Evolutionary conservation across 352 stramenopile genomes (phyloP).

Genomic region (Globisporangium cylindrosporum): DNA sequence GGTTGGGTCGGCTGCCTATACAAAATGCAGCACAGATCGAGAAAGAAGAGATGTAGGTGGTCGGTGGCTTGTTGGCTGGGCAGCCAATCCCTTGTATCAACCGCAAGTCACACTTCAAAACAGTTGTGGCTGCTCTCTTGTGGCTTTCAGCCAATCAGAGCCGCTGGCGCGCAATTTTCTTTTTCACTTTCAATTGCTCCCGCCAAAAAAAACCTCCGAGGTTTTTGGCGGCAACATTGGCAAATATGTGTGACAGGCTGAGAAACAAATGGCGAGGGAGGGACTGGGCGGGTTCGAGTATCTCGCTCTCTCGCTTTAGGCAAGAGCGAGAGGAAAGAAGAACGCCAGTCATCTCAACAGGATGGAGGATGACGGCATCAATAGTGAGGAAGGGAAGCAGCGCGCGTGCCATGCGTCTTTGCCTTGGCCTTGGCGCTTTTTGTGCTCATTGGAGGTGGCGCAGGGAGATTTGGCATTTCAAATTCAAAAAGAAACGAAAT

Average conservation of each 20-base stretch:
- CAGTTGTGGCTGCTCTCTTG: background rate
- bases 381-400: background rate
- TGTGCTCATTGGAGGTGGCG: background rate
- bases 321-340: background rate
- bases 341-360: background rate
- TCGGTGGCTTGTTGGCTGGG: background rate
- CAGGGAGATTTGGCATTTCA: background rate
- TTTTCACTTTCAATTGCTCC: background rate
- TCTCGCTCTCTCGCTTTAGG: background rate
- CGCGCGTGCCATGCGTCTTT: background rate
- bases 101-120: background rate
- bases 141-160: slow-evolving; percentile 19
- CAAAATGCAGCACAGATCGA: background rate
- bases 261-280: background rate
- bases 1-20: background rate
- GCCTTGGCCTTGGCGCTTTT: background rate
- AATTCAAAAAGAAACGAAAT: slow-evolving; percentile 3
- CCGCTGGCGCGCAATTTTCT: slow-evolving; percentile 22
- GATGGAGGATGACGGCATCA: background rate
- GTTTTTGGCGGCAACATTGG: slow-evolving; percentile 8
- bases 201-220: slow-evolving; percentile 10
- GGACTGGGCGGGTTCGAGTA: background rate
- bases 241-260: background rate
- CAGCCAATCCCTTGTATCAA: background rate
- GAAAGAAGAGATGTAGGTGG: background rate